A percentile compares a stretch with the other conserved stretches of the same genome.
phyloP scores from a whole-genome alignment of 2,329 filamentous ascomycete species.

The Bipolaris cookei region DNA sequence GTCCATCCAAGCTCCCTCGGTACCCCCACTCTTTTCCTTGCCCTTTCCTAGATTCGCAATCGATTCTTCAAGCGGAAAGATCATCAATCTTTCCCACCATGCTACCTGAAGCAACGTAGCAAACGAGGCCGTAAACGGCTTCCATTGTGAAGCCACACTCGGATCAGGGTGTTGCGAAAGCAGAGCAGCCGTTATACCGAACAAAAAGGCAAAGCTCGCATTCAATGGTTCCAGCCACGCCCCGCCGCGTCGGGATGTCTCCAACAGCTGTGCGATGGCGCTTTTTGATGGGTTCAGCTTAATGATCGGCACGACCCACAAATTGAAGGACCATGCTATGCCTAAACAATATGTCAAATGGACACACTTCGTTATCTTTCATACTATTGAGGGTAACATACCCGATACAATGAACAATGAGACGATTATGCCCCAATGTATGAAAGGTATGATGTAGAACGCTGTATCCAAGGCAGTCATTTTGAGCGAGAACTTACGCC shows the following conservation, averaged over 20 bases:
- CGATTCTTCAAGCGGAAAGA: slow-evolving; percentile 7
- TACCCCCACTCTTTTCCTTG: background rate
- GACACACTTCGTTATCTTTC: background rate
- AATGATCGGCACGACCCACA: slow-evolving; percentile 12
- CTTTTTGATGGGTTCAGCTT: slow-evolving; percentile 8
- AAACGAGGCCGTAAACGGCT: background rate
- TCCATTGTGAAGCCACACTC: slow-evolving; percentile 3
- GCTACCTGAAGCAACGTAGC: slow-evolving; percentile 6
- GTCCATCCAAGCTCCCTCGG: background rate
- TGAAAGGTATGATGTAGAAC: background rate
- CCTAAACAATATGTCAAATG: background rate
- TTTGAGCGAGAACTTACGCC: background rate
- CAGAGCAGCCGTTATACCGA: slow-evolving; percentile 4
- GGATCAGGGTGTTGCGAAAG: slow-evolving; percentile 8
- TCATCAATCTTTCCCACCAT: slow-evolving; percentile 11
- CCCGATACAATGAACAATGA: background rate
- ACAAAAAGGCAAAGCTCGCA: slow-evolving; percentile 4
- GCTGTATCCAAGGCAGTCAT: background rate
- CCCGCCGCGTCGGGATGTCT: slow-evolving; percentile 9
- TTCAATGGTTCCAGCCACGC: slow-evolving; percentile 8
- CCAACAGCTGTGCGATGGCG: slow-evolving; percentile 2
- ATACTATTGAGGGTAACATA: background rate
- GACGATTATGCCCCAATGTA: slow-evolving; percentile 1
- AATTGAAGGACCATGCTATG: slow-evolving; percentile 9
- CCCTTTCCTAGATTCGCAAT: slow-evolving; percentile 1